Conservation (phyloP, 768 basidiomycete genomes). For the Amanita rimosa region DNA sequence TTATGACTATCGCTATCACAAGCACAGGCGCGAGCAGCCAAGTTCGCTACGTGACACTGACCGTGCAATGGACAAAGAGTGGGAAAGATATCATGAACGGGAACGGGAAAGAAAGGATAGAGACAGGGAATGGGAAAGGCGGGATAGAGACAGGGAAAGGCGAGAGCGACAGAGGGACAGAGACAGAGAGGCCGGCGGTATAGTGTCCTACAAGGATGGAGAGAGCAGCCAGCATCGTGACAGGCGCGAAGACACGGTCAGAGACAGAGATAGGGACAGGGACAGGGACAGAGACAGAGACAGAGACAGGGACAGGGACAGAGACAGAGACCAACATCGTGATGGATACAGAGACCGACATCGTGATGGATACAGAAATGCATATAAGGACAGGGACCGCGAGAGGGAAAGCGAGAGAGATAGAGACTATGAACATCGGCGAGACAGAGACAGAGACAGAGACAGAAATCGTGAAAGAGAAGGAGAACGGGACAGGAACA, state of each 20-base stretch:
- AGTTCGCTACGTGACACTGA: neutral
- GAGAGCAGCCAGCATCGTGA: constrained; percentile 8
- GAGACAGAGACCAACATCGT: neutral
- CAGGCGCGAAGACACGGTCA: constrained; percentile 1
- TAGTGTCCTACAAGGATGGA: constrained; percentile 10
- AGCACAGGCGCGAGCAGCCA: neutral
- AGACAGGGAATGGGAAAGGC: neutral
- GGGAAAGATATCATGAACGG: constrained; percentile 12
- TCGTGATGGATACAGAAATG: neutral
- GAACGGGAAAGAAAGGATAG: constrained; percentile 6
- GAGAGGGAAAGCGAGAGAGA: neutral
- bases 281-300: neutral
- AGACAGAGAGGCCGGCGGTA: constrained; percentile 6
- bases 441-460: neutral
- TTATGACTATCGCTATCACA: neutral
- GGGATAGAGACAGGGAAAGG: constrained; percentile 12
- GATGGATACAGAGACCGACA: neutral
- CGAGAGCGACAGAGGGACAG: neutral
- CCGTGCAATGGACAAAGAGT: constrained; percentile 7
- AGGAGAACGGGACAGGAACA: neutral
- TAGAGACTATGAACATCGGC: neutral
- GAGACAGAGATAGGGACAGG: constrained; percentile 8
- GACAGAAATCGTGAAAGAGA: neutral
- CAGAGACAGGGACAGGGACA: neutral
- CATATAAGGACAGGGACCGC: neutral